These are phyloP conservation scores for Trichosporon sp. DNA, from an alignment of 1,284 basidiomycete genomes.

Conservation along the genomic window DNA sequence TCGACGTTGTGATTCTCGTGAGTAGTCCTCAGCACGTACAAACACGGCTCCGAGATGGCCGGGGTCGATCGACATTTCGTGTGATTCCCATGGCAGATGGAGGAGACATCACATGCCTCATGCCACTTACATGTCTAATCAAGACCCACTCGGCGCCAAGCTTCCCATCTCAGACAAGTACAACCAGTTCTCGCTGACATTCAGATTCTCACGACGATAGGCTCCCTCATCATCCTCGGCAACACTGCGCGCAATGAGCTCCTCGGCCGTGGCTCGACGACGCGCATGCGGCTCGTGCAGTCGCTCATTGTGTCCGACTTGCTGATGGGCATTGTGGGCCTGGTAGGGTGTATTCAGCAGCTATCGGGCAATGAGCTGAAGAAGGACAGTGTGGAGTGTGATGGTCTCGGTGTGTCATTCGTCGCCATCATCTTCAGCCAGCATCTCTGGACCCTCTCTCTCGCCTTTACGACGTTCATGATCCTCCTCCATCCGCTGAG, in stretches of 20 bases:
- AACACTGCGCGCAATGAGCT: conserved; percentile 37
- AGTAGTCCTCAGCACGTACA: conserved; percentile 6
- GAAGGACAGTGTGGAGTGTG: conserved; percentile 32
- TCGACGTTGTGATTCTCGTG: conserved; percentile 42
- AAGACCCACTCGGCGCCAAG: neutral
- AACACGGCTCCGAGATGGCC: too few species aligned
- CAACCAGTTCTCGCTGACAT: neutral
- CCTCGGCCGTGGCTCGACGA: conserved; percentile 36
- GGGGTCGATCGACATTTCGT: too few species aligned
- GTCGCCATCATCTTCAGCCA: conserved; percentile 36
- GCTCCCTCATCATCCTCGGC: conserved; percentile 30
- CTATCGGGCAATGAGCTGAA: conserved; percentile 23
- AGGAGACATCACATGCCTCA: too few species aligned
- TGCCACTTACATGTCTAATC: too few species aligned
- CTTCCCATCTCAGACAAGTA: too few species aligned
- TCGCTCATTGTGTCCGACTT: conserved; percentile 45
- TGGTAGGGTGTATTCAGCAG: conserved; percentile 30
- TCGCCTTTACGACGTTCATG: conserved; percentile 46
- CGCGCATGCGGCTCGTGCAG: conserved; percentile 44
- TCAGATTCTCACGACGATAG: conserved; percentile 35
- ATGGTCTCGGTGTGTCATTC: conserved; percentile 41
- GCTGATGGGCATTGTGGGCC: conserved; percentile 34
- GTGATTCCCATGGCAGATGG: too few species aligned
- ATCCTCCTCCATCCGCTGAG: conserved; percentile 47
- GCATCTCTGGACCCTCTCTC: conserved; percentile 46